Base-by-base conservation (phyloP, 345 rosid genomes). In the Dipteronia dyeriana region DNA sequence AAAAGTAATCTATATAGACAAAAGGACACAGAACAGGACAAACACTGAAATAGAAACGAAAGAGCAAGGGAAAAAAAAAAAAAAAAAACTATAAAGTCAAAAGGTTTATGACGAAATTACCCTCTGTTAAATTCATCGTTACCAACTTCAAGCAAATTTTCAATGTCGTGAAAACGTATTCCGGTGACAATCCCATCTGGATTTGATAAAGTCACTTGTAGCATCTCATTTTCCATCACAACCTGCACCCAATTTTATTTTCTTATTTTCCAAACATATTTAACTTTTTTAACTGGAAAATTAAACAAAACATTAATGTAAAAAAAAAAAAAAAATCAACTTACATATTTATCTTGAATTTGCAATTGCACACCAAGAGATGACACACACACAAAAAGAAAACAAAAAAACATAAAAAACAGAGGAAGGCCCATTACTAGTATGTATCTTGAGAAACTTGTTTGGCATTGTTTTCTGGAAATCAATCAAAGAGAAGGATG, bases 131-230 rank as follows among this genome's bases (percentile, higher is more conserved):
- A 66, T 84, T 92, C 98, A 23, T 87, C 89, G 64, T 92, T 92
- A 23, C 81, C 87, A 82, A 90, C 89, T 88, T 94, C 98, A 14
- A 94, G 97, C 82, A 94, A 80, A 78, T 94, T 94, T 81, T 90
- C 97, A 0, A 94, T 84, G 83, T 85, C 92, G 73, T 82, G 82
- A 51, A 85, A 94, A 61, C 74, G 84, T 31, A 94, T 88, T 59
- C 94, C 90, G 0, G 94, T 89, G 67, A 94, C 91, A 17, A 91
- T 87, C 75, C 97, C 97, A 2, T 79, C 90, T 4, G 98, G 98
- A 61, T 90, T 92, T 0, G 95, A 91, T 43, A 92, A 77, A 2
- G 93, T 92, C 49, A 94, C 86, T 75, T 85, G 89, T 12, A 93
- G 79, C 60, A 91, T 71, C 66, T 96, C 97, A 80, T 94, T 94